phyloP scores from a whole-genome alignment of 2,329 filamentous ascomycete species.

The Sporothrix protearum region DNA sequence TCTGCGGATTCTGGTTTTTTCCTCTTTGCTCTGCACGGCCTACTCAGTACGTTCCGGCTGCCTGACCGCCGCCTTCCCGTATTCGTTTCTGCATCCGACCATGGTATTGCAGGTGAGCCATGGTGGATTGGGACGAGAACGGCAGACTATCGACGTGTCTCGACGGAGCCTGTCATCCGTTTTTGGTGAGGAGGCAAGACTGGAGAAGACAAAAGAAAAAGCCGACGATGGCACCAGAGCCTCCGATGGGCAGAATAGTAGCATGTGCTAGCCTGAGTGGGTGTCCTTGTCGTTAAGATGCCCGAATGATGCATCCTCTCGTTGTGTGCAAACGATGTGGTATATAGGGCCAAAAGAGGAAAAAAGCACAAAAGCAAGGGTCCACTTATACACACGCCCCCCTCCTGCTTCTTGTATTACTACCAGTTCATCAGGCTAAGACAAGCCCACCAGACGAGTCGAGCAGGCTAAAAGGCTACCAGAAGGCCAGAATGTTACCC shows the following conservation, averaged over 20 bases:
- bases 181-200: not conserved
- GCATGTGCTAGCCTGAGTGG: not conserved
- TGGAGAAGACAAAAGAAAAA: not conserved
- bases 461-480: not conserved
- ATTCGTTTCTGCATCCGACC: not conserved
- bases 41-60: not conserved
- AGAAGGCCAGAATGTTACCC: not conserved
- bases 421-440: not conserved
- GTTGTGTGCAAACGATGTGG: not conserved
- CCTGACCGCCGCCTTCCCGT: not conserved
- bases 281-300: not conserved
- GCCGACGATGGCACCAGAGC: not conserved
- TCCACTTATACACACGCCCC: conserved; percentile 18
- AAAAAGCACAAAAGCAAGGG: not conserved
- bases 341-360: conserved; percentile 7
- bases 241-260: not conserved
- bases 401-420: not conserved
- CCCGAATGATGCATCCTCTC: not conserved
- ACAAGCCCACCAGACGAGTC: not conserved
- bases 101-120: not conserved
- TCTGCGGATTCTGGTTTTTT: not conserved
- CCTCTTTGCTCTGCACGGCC: not conserved
- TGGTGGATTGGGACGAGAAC: not conserved
- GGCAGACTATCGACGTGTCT: not conserved
- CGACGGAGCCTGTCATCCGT: not conserved